These are phyloP conservation scores for Phoma sp. DNA, from an alignment of 2,329 filamentous ascomycete species.

Conservation along the genomic window DNA sequence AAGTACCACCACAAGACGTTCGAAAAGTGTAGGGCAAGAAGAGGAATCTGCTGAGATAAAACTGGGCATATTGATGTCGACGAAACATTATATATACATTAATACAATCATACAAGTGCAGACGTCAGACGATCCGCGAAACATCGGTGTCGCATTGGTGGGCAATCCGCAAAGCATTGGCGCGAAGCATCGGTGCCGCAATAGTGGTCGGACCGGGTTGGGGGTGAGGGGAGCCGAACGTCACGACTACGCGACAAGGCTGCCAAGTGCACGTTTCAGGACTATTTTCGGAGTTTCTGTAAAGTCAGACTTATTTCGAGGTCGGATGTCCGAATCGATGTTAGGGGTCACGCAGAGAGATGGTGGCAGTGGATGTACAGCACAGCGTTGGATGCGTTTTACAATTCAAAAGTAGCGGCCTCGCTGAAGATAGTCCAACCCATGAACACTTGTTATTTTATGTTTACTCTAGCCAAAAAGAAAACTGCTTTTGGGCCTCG, in stretches of 20 bases:
- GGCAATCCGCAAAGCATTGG: too few species aligned
- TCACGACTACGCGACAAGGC: slow-evolving; percentile 5
- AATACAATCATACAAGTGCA: too few species aligned
- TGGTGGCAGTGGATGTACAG: neutral
- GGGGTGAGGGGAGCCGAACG: slow-evolving; percentile 18
- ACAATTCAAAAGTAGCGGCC: neutral
- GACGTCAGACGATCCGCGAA: too few species aligned
- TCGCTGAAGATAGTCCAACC: neutral
- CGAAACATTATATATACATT: slow-evolving; percentile 4
- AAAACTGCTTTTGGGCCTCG: neutral
- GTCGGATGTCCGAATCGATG: neutral
- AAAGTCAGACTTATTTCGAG: neutral
- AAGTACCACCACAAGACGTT: neutral
- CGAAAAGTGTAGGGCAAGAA: neutral
- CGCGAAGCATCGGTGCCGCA: slow-evolving; percentile 3
- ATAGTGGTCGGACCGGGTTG: neutral
- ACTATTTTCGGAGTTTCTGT: neutral
- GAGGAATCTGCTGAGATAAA: too few species aligned
- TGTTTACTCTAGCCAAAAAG: too few species aligned
- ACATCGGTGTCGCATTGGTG: too few species aligned
- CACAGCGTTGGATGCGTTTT: neutral
- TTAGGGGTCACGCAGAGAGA: neutral
- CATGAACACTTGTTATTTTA: too few species aligned
- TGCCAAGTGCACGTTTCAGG: slow-evolving; percentile 1
- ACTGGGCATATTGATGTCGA: neutral